Conservation (phyloP, 192 early-diverging fungal species). For the Obelidium mucronatum region DNA sequence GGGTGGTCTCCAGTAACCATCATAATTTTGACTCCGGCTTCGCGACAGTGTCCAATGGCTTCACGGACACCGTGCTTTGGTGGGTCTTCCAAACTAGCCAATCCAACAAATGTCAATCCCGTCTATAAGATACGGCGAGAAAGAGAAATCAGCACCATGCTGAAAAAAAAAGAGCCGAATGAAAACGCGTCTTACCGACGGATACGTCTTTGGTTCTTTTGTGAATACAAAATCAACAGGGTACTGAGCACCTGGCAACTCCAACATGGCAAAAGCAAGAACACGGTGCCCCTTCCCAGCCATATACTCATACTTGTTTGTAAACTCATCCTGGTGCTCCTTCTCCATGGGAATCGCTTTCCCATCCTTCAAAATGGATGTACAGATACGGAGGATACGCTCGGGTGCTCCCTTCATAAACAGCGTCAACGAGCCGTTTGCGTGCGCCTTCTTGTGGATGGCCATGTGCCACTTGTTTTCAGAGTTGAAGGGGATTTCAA, state of each 20-base stretch:
- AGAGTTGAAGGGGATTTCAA: conserved; percentile 96
- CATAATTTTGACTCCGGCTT: conserved; percentile 92
- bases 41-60: conserved; percentile 89
- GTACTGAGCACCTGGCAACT: conserved; percentile 71
- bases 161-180: not conserved
- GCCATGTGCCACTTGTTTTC: conserved; percentile 93
- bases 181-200: conserved; percentile 47
- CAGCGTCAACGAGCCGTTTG: conserved; percentile 72
- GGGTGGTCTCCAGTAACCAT: conserved; percentile 98
- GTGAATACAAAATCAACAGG: conserved; percentile 79
- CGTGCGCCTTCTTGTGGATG: conserved; percentile 81
- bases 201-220: conserved; percentile 78
- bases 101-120: conserved; percentile 72
- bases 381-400: conserved; percentile 84
- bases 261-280: conserved; percentile 65
- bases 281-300: conserved; percentile 82
- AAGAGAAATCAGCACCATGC: too few relatives aligned
- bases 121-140: too few relatives aligned
- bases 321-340: conserved; percentile 69
- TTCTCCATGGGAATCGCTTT: conserved; percentile 68
- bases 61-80: conserved; percentile 97
- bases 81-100: conserved; percentile 89
- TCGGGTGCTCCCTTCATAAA: conserved; percentile 97
- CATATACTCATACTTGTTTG: conserved; percentile 87
- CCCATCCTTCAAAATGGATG: conserved; percentile 68